Percentiles rank a stretch among this genome's conserved stretches.
Evolutionary conservation across 805 yeast genomes (phyloP).

Genomic region (Candida ascalaphidarum): DNA sequence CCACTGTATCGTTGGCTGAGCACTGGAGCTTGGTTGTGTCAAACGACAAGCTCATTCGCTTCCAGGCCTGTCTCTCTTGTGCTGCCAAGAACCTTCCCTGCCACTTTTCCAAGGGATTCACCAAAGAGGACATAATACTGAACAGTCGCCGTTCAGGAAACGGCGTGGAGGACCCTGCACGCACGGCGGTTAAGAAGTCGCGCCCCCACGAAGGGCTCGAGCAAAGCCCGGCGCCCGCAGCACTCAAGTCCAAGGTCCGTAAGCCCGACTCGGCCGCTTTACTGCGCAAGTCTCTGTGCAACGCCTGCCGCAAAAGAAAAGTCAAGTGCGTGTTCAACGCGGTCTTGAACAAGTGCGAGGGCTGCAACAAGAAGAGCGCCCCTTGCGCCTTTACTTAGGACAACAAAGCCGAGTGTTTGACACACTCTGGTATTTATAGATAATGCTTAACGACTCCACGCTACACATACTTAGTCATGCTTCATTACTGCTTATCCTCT

Average conservation of each 20-base stretch:
- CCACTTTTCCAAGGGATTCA: constrained; percentile 55
- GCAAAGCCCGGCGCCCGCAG: no score
- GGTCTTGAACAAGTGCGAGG: constrained; percentile 26
- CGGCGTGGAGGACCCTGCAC: constrained; percentile 1
- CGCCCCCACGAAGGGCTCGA: no score
- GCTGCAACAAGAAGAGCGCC: constrained; percentile 29
- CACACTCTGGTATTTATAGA: no score
- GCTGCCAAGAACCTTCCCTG: constrained; percentile 37
- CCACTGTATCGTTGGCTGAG: constrained; percentile 7
- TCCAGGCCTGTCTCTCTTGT: constrained; percentile 51
- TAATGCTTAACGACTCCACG: no score
- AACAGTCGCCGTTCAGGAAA: constrained; percentile 17
- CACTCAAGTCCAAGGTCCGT: no score
- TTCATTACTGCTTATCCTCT: no score
- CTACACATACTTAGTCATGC: no score
- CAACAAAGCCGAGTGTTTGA: no score
- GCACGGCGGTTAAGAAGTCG: background rate
- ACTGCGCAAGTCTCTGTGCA: constrained; percentile 29
- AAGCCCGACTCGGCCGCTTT: constrained; percentile 1
- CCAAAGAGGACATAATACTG: constrained; percentile 47
- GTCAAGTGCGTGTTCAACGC: constrained; percentile 31
- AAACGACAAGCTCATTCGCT: constrained; percentile 34
- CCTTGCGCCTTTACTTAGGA: constrained; percentile 27
- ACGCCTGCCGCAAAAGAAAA: constrained; percentile 33
- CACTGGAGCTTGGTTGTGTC: constrained; percentile 11